A percentile compares a stretch with the other conserved stretches of the same genome.
Evolutionary conservation across 371 early-diverging fungal species (phyloP).

Genomic region (Syncephalastrum sp.): DNA sequence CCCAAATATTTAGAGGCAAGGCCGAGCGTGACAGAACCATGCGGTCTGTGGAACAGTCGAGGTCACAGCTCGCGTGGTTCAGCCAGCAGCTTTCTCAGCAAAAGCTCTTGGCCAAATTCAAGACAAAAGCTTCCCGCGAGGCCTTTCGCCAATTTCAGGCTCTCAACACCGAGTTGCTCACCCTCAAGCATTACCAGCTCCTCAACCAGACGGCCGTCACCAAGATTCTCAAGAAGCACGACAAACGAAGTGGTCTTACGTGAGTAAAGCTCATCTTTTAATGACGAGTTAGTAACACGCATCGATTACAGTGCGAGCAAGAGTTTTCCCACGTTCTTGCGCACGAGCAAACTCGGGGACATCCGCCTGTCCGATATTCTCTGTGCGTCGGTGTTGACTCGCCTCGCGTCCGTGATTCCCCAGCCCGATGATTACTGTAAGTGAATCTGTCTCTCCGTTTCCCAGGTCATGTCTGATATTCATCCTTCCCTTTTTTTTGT

Average conservation of each 20-base stretch:
- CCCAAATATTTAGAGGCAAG: conserved; percentile 63
- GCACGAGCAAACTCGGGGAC: conserved; percentile 25
- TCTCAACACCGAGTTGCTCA: conserved; percentile 67
- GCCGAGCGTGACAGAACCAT: conserved; percentile 46
- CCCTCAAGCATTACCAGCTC: conserved; percentile 68
- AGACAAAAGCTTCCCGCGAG: conserved; percentile 41
- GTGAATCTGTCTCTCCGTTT: conserved; percentile 3
- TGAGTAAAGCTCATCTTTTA: conserved; percentile 16
- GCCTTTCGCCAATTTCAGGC: conserved; percentile 60
- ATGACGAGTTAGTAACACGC: neutral
- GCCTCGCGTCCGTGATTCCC: conserved; percentile 64
- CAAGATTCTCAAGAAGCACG: conserved; percentile 85
- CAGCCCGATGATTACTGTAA: conserved; percentile 76
- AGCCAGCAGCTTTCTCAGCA: conserved; percentile 41
- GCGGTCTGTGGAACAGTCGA: conserved; percentile 52
- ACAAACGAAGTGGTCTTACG: conserved; percentile 74
- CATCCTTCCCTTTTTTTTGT: neutral
- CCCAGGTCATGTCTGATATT: neutral
- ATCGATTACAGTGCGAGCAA: conserved; percentile 26
- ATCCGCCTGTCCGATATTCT: conserved; percentile 35
- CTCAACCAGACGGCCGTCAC: conserved; percentile 78
- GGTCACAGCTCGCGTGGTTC: conserved; percentile 64
- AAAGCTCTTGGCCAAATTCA: conserved; percentile 35
- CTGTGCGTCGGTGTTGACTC: conserved; percentile 35
- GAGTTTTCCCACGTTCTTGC: conserved; percentile 31